A percentile compares a stretch with the other conserved stretches of the same genome.
Evolutionary conservation across 1,284 basidiomycete species (phyloP).

Genomic region (Coniferiporia sulphurascens): DNA sequence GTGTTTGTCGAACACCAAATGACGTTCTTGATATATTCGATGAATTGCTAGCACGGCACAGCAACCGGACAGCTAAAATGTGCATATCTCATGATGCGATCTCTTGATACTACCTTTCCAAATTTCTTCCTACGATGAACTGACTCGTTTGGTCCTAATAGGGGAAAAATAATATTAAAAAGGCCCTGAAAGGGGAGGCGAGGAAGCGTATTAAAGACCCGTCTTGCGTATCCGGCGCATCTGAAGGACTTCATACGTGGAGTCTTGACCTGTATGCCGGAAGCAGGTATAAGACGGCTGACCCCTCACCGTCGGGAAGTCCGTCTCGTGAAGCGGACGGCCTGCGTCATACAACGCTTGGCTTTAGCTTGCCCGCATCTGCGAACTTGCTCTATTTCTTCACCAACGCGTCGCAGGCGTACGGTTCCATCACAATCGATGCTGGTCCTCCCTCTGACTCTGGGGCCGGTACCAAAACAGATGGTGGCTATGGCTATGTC

Average conservation of each 20-base stretch:
- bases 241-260: neutral
- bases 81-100: too few relatives aligned
- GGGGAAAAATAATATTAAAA: neutral
- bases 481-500: conserved; percentile 15
- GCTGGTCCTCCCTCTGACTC: conserved; percentile 20
- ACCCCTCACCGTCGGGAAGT: neutral
- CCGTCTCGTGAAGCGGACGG: neutral
- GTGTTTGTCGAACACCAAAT: too few relatives aligned
- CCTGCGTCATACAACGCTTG: neutral
- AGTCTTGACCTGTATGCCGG: neutral
- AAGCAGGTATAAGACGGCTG: neutral
- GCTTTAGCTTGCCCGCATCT: neutral
- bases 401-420: conserved; percentile 22
- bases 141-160: neutral
- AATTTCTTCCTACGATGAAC: too few relatives aligned
- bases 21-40: too few relatives aligned
- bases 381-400: conserved; percentile 24
- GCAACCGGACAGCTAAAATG: too few relatives aligned
- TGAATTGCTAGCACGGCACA: too few relatives aligned
- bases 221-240: neutral
- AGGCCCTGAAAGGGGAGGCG: neutral
- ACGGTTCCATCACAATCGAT: conserved; percentile 26
- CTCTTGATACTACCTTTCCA: too few relatives aligned
- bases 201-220: neutral
- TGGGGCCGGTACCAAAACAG: too few relatives aligned